Base-by-base conservation (phyloP, 2,329 filamentous ascomycete species). In the Aspergillus transmontanensis region DNA sequence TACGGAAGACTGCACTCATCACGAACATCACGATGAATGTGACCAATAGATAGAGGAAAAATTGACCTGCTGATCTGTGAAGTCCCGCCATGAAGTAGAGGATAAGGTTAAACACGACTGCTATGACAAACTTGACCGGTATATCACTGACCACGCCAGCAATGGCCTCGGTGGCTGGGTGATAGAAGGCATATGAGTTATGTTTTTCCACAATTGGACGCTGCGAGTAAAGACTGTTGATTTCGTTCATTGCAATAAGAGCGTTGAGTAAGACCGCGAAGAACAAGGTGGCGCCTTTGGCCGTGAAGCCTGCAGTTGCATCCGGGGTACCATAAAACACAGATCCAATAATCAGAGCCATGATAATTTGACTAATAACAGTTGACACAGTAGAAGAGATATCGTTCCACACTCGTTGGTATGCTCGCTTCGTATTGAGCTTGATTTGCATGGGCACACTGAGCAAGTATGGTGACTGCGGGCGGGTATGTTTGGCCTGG, bases 21-120 rank as follows among this genome's bases (percentile, higher is more conserved):
- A 86, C 83, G 70, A 96, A 70, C 1, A 91, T 91, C 2, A 88
- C 87, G 62, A 85, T 75, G 79, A 95, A 94, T 2, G 87, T 89
- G 72, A 94, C 85, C 57, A 97, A 83, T 60, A 93, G 79, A 84
- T 92, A 96, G 81, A 94, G 90, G 84, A 97, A 97, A 83, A 95
- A 97, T 1, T 88, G 80, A 1, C 89, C 89, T 0, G 91, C 81
- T 67, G 90, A 88, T 59, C 92, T 85, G 58, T 90, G 86, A 32
- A 97, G 81, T 65, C 92, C 90, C 0, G 90, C 89, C 86, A 97
- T 88, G 79, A 97, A 96, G 80, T 97, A 97, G 5, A 97, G 77
- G 2, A 87, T 84, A 36, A 93, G 62, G 75, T 96, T 94, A 83
- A 96, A 96, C 4, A 86, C 78, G 64, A 95, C 85, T 2, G 86